Base-by-base conservation (phyloP, 2,329 filamentous ascomycete species). In the Aspergillus aculeatus region DNA sequence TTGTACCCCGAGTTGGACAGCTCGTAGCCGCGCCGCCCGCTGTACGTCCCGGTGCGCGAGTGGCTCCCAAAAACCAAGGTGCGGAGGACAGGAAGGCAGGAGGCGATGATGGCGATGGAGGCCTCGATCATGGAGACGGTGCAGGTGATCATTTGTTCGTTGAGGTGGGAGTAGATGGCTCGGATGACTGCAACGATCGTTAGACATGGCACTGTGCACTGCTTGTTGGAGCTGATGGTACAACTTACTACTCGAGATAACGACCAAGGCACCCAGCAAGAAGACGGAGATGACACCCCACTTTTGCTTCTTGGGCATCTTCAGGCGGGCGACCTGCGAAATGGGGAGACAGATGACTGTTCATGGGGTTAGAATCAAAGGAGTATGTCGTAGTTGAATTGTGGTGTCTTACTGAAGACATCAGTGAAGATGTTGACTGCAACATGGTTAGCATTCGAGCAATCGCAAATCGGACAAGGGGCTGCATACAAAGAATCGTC, bases 111-210 rank as follows among this genome's bases (percentile, higher is more conserved):
- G 9, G 63, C 57, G 58, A 69, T 63, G 26, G 61, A 54, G 16
- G 65, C 66, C 60, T 68, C 66, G 44, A 68, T 57, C 65, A 68
- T 66, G 19, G 65, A 67, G 10, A 68, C 66, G n/a, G 66, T 67
- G 59, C 66, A 68, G 24, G 65, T 68, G 19, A 68, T 67, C 61
- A 68, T 64, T 60, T 68, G 65, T 41, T 67, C 58, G 47, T 63
- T 63, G 38, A 47, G 59, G 47, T 58, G 50, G 58, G 66, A 62
- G 58, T 64, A 68, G 38, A 66, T 62, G 26, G 64, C 66, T 3
- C 66, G 64, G 24, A 68, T 67, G n/a, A 68, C 66, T 68, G 41
- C 9, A 21, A 9, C 10, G 38, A 57, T 48, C 32, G 53, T 55
- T 50, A 31, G 49, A 29, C 16, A 11, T 32, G 50, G 10, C 11